These are phyloP conservation scores for Paramyrothecium sp. DNA, from an alignment of 2,329 filamentous ascomycete species.

Conservation along the genomic window DNA sequence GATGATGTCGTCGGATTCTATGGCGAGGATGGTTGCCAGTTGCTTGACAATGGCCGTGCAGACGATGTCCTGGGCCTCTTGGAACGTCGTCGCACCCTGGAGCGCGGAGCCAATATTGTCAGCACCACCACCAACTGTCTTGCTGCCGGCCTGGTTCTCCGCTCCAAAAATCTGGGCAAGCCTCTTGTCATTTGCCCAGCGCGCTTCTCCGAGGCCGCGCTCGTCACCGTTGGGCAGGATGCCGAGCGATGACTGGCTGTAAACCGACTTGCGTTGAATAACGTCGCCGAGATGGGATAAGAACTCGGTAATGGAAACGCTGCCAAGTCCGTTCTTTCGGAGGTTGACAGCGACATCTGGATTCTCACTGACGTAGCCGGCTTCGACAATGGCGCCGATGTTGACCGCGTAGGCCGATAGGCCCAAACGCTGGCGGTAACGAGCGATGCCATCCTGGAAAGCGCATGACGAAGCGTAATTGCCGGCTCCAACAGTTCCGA, in stretches of 20 bases:
- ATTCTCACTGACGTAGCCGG: conserved; percentile 17
- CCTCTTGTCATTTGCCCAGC: neutral
- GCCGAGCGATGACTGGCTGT: conserved; percentile 7
- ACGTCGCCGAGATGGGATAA: conserved; percentile 12
- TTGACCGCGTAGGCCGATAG: conserved; percentile 16
- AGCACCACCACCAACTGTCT: neutral
- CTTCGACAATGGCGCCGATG: conserved; percentile 19
- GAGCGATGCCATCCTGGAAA: conserved; percentile 33
- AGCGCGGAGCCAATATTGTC: conserved; percentile 8
- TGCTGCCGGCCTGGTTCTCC: neutral
- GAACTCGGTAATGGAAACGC: conserved; percentile 10
- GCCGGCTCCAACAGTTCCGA: conserved; percentile 31
- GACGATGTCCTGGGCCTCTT: conserved; percentile 15
- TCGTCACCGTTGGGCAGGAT: conserved; percentile 5
- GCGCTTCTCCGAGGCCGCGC: neutral
- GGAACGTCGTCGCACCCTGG: conserved; percentile 7
- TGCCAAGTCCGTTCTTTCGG: conserved; percentile 11
- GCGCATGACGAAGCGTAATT: conserved; percentile 37
- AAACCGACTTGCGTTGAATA: neutral
- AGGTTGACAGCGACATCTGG: conserved; percentile 12
- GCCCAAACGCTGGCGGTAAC: conserved; percentile 13
- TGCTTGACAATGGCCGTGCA: conserved; percentile 14
- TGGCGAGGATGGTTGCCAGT: conserved; percentile 21
- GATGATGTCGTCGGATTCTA: conserved; percentile 21
- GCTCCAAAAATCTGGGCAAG: neutral